phyloP scores from a whole-genome alignment of 495 filamentous ascomycete genomes.

The Xylona heveae region DNA sequence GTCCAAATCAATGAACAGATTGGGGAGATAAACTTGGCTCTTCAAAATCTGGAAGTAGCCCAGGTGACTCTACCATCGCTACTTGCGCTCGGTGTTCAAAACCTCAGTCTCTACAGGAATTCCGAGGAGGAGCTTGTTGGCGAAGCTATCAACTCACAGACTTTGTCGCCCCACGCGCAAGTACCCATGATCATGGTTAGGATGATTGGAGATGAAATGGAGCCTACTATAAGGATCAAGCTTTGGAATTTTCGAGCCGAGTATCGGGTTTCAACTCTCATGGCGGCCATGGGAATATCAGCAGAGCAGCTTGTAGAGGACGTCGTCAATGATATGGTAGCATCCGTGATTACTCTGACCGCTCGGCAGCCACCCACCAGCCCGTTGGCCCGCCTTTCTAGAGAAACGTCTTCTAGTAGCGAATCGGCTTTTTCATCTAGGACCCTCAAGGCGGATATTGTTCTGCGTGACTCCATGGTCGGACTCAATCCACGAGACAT shows the following conservation, averaged over 20 bases:
- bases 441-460: slow-evolving; percentile 45
- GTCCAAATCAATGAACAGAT: slow-evolving; percentile 40
- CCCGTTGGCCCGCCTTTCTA: slow-evolving; percentile 2
- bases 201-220: slow-evolving; percentile 82
- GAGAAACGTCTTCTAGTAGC: slow-evolving; percentile 16
- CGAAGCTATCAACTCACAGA: slow-evolving; percentile 16
- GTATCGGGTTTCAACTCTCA: slow-evolving; percentile 62
- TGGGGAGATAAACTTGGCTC: slow-evolving; percentile 33
- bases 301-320: slow-evolving; percentile 52
- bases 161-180: slow-evolving; percentile 9
- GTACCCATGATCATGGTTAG: slow-evolving; percentile 53
- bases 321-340: slow-evolving; percentile 50
- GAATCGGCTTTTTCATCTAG: slow-evolving; percentile 13
- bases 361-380: slow-evolving; percentile 15
- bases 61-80: slow-evolving; percentile 73
- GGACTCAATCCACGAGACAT: slow-evolving; percentile 70
- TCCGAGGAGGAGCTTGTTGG: slow-evolving; percentile 45
- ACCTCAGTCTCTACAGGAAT: slow-evolving; percentile 37
- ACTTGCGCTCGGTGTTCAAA: slow-evolving; percentile 47
- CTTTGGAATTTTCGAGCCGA: slow-evolving; percentile 62
- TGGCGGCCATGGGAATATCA: slow-evolving; percentile 49
- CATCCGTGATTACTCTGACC: slow-evolving; percentile 58
- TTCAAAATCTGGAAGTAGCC: slow-evolving; percentile 46
- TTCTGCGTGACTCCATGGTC: slow-evolving; percentile 55
- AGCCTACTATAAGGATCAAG: slow-evolving; percentile 74